A percentile compares a stretch with the other conserved stretches of the same genome.
Evolutionary conservation across 2,329 filamentous ascomycete species (phyloP).

Genomic region (Venturia carpophila): DNA sequence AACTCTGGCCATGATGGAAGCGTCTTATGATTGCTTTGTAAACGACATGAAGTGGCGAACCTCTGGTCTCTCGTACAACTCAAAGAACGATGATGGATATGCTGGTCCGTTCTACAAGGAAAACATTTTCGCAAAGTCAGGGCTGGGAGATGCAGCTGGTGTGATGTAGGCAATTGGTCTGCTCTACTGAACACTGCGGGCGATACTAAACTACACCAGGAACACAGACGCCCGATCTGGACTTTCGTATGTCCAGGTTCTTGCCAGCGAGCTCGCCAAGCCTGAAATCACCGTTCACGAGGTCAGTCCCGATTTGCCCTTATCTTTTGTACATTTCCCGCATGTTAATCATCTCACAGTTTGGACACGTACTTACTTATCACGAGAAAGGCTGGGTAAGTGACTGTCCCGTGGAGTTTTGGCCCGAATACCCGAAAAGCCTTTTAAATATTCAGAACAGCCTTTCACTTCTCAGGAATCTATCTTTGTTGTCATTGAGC

Average conservation of each 20-base stretch:
- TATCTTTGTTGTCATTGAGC: background rate
- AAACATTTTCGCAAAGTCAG: constrained; percentile 35
- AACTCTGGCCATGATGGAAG: constrained; percentile 39
- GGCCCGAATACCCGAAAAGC: background rate
- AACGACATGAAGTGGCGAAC: constrained; percentile 23
- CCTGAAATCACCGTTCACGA: constrained; percentile 43
- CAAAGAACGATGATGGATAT: constrained; percentile 28
- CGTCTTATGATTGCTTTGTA: constrained; percentile 31
- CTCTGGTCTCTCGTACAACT: constrained; percentile 24
- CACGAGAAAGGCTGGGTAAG: constrained; percentile 26
- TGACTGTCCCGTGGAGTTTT: background rate
- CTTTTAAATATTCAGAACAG: background rate
- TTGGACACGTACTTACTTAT: constrained; percentile 43
- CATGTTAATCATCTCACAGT: constrained; percentile 22
- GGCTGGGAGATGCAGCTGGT: constrained; percentile 35
- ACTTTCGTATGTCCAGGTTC: constrained; percentile 39
- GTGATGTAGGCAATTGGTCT: constrained; percentile 31
- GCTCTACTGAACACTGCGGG: background rate
- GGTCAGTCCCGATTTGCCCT: background rate
- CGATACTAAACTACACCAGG: background rate
- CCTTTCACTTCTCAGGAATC: background rate
- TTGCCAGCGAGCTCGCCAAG: constrained; percentile 32
- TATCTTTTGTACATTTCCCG: no score
- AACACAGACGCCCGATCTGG: constrained; percentile 31
- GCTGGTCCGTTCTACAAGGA: constrained; percentile 37